These are phyloP conservation scores for Bjerkandera adusta DNA, from an alignment of 1,284 basidiomycete genomes.

Conservation along the genomic window DNA sequence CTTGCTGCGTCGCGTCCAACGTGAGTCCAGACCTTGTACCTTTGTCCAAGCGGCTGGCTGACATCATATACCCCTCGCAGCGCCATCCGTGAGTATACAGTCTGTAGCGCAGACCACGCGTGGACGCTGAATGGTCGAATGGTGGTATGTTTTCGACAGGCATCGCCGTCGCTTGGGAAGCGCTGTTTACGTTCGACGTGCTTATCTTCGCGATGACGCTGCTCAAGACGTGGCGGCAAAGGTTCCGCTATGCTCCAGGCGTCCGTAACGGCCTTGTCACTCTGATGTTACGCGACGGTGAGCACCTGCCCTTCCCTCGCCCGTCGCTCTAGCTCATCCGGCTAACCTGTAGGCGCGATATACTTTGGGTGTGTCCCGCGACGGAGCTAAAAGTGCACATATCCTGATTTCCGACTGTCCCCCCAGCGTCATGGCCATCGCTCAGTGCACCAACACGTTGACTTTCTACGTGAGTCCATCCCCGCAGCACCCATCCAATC, in stretches of 20 bases:
- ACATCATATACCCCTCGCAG: neutral
- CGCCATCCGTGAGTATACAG: neutral
- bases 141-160: no score
- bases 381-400: neutral
- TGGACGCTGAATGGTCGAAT: neutral
- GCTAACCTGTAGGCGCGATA: conserved; percentile 24
- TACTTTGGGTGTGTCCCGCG: conserved; percentile 30
- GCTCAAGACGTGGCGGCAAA: conserved; percentile 16
- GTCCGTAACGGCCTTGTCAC: conserved; percentile 7
- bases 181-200: conserved; percentile 16
- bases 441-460: conserved; percentile 29
- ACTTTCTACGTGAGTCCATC: conserved; percentile 32
- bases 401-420: conserved; percentile 1
- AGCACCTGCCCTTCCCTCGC: conserved; percentile 1
- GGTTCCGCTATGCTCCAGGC: neutral
- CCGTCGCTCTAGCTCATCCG: neutral
- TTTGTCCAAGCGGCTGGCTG: conserved; percentile 3
- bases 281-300: conserved; percentile 18
- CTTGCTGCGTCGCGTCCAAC: conserved; percentile 19
- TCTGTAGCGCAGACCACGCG: neutral
- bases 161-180: conserved; percentile 20
- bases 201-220: conserved; percentile 18
- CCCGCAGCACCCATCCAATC: conserved; percentile 11
- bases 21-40: conserved; percentile 14
- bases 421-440: conserved; percentile 32